Evolutionary conservation across 441 rosid species (phyloP).

Genomic region (Raphanus hybrid): DNA sequence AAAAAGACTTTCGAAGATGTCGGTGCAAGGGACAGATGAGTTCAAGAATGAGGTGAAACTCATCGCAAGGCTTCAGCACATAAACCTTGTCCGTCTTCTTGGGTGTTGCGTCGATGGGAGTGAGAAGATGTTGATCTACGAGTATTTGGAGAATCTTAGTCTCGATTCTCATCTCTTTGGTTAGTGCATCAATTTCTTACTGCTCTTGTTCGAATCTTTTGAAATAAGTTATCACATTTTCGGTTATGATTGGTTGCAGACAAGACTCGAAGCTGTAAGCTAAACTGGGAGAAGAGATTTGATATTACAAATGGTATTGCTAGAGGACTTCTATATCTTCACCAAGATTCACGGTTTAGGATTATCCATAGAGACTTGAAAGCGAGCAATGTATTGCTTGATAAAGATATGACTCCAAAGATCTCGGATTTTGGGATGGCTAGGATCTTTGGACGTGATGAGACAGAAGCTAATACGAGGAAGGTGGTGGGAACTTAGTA

Average conservation of each 20-base stretch:
- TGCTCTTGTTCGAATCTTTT: not conserved
- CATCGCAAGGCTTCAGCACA: slow-evolving; percentile 48
- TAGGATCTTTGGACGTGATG: slow-evolving; percentile 72
- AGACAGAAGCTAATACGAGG: slow-evolving; percentile 60
- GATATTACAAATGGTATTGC: slow-evolving; percentile 68
- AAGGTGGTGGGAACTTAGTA: slow-evolving; percentile 90
- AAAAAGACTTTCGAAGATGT: slow-evolving; percentile 41
- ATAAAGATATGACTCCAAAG: slow-evolving; percentile 65
- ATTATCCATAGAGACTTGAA: slow-evolving; percentile 81
- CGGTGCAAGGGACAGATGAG: slow-evolving; percentile 42
- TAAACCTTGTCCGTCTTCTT: slow-evolving; percentile 47
- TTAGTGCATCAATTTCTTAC: slow-evolving; percentile 11
- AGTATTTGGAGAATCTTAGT: slow-evolving; percentile 46
- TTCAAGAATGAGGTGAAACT: slow-evolving; percentile 46
- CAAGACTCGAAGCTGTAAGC: slow-evolving; percentile 40
- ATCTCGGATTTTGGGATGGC: slow-evolving; percentile 91
- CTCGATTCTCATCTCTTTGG: slow-evolving; percentile 45
- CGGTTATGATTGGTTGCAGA: slow-evolving; percentile 41
- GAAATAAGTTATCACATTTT: not conserved
- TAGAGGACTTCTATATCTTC: slow-evolving; percentile 74
- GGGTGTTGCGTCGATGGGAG: slow-evolving; percentile 37
- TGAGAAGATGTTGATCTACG: slow-evolving; percentile 46
- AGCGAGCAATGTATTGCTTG: slow-evolving; percentile 77
- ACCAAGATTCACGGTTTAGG: slow-evolving; percentile 76
- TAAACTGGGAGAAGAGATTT: slow-evolving; percentile 63